Conservation (phyloP, 129 eudicot species). For the Saposhnikovia divaricata region DNA sequence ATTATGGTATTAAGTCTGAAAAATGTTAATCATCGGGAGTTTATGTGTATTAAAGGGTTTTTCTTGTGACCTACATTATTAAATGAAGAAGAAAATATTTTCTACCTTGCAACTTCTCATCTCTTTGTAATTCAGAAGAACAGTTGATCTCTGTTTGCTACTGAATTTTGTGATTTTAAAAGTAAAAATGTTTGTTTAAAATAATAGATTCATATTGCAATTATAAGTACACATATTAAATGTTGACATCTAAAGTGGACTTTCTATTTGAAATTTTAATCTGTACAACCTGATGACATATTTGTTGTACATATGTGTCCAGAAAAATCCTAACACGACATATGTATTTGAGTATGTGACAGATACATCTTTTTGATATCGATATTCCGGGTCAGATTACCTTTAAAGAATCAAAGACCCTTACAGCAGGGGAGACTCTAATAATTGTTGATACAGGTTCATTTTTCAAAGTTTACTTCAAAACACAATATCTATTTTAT, state of each 20-base stretch:
- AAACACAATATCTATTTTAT: too few relatives aligned
- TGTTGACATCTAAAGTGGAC: neutral
- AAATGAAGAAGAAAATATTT: neutral
- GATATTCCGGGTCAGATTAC: too few relatives aligned
- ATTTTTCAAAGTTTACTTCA: too few relatives aligned
- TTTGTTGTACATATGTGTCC: neutral
- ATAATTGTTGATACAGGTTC: too few relatives aligned
- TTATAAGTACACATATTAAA: neutral
- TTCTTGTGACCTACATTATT: neutral
- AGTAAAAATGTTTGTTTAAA: neutral
- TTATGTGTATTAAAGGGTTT: neutral
- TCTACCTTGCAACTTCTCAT: neutral
- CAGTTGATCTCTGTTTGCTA: neutral
- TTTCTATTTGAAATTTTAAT: neutral
- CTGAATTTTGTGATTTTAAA: neutral
- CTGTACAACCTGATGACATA: neutral
- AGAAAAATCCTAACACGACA: conserved; percentile 5
- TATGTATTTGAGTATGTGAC: too few relatives aligned
- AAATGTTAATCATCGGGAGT: too few relatives aligned
- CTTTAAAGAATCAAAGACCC: too few relatives aligned
- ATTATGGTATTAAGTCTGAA: too few relatives aligned
- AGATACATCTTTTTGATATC: too few relatives aligned
- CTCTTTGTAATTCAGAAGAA: neutral
- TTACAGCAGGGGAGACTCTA: too few relatives aligned
- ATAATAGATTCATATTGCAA: neutral